Evolutionary conservation across 2,329 filamentous ascomycete genomes (phyloP).

Genomic region (Ophiostoma sp.): DNA sequence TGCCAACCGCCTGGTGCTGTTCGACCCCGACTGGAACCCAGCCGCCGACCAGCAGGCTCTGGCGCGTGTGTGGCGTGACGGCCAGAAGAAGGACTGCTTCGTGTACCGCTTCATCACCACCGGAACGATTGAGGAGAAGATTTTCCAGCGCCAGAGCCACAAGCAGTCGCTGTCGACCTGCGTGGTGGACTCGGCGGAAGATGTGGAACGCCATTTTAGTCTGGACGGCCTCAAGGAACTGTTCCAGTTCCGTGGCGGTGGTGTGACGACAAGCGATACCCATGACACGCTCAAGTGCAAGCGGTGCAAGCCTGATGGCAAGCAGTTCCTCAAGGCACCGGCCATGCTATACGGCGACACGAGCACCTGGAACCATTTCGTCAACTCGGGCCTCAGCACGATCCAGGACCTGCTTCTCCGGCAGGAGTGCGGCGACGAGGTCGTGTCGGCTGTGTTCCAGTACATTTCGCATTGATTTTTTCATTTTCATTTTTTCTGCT

Average conservation of each 20-base stretch:
- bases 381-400: conserved; percentile 67
- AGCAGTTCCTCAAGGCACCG: conserved; percentile 80
- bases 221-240: conserved; percentile 85
- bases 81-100: conserved; percentile 98
- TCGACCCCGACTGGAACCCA: conserved; percentile 97
- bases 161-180: conserved; percentile 95
- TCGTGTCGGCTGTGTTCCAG: conserved; percentile 94
- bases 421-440: conserved; percentile 71
- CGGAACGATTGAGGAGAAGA: conserved; percentile 97
- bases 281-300: conserved; percentile 99
- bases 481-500: not conserved
- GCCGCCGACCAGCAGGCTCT: conserved; percentile 95
- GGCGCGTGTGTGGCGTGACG: conserved; percentile 96
- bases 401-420: conserved; percentile 89
- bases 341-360: conserved; percentile 97
- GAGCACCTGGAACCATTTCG: conserved; percentile 98
- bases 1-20: conserved; percentile 88
- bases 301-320: conserved; percentile 80
- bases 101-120: conserved; percentile 99
- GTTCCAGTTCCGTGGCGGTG: conserved; percentile 78
- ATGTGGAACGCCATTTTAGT: conserved; percentile 94
- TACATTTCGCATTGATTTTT: conserved; percentile 73
- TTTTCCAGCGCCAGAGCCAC: conserved; percentile 96
- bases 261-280: conserved; percentile 74
- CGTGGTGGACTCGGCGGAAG: conserved; percentile 92